Evolutionary conservation across 192 early-diverging fungal species (phyloP), one percentile per base, ranked within the genome.

Genomic region (Mortierella hygrophila): DNA sequence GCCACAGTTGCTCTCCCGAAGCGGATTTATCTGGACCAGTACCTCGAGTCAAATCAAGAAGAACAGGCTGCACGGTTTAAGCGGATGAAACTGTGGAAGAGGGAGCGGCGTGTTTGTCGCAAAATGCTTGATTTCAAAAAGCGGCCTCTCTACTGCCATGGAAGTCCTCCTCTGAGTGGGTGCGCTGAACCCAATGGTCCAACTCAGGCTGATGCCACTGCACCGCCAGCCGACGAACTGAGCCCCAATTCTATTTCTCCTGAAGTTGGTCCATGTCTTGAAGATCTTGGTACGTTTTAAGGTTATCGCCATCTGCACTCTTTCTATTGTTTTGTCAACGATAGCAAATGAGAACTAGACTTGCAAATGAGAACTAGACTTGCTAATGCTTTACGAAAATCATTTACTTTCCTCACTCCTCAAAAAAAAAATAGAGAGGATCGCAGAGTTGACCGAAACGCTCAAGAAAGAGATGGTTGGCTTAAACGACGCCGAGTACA

Each of bases 1-100:
- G 92, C 94, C 52, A 93, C 88, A n/a, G 69, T 96, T 44, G 63
- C 90, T 15, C 89, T 96, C 52, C 92, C 93, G 9, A 90, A 91
- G 47, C 84, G 87, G 3, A 83, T 96, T 29, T 95, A 90, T 70
- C 83, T 96, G 63, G 90, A 94, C 41, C 92, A 93, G 18, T 89
- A 90, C 74, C 72, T 88, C 29, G 90, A 92, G 40, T 74, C 70
- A 5, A 88, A 90, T 49, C 86, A 69, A 42, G 85, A 60, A 37
- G 77, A 32, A 74, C 88, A 54, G 65, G 32, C 9, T 37, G 70
- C 15, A 77, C 78, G 38, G 38, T 60, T 76, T 70, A 88, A 60
- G 88, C 68, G 79, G 81, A 79, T 74, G 77, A 82, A 70, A 63
- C 80, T 81, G 26, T 89, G 35, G 87, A 89, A 69, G 29, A 32